These are phyloP conservation scores for Persicaria tinctoria DNA, from an alignment of 148 eudicot genomes.

Conservation along the genomic window DNA sequence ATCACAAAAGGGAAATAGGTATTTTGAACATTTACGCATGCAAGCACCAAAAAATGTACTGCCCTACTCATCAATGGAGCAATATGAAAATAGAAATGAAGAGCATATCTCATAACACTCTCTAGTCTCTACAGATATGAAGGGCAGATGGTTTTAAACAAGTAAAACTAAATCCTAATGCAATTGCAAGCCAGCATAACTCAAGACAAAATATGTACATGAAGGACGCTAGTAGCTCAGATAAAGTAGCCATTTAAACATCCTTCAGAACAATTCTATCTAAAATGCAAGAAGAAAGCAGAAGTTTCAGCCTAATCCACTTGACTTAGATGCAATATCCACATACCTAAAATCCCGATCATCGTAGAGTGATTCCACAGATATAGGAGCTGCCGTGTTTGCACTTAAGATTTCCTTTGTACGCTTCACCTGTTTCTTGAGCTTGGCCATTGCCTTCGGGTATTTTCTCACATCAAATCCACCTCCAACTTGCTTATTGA, in stretches of 20 bases:
- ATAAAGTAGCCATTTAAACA: not conserved
- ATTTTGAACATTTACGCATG: not conserved
- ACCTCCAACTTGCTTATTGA: conserved; percentile 72
- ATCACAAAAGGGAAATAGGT: not conserved
- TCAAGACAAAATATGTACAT: not conserved
- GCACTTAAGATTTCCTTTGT: conserved; percentile 96
- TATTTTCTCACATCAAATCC: conserved; percentile 75
- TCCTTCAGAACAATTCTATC: not conserved
- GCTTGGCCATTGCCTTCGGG: conserved; percentile 95
- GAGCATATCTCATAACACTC: not conserved
- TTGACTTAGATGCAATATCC: not conserved
- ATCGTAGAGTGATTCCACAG: conserved; percentile 89
- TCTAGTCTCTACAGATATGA: too few relatives aligned
- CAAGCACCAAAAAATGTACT: not conserved
- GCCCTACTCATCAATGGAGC: not conserved
- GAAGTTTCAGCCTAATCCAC: not conserved
- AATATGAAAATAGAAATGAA: not conserved
- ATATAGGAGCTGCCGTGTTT: conserved; percentile 81
- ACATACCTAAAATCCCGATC: conserved; percentile 89
- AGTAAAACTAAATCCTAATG: too few relatives aligned
- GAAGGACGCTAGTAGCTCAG: not conserved
- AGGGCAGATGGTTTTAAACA: too few relatives aligned
- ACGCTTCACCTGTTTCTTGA: conserved; percentile 98
- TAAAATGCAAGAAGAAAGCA: not conserved
- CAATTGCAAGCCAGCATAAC: not conserved